Percentiles rank a stretch among this genome's conserved stretches.
Conservation (phyloP, 352 stramenopile species). For the Globisporangium uncinulatum region DNA sequence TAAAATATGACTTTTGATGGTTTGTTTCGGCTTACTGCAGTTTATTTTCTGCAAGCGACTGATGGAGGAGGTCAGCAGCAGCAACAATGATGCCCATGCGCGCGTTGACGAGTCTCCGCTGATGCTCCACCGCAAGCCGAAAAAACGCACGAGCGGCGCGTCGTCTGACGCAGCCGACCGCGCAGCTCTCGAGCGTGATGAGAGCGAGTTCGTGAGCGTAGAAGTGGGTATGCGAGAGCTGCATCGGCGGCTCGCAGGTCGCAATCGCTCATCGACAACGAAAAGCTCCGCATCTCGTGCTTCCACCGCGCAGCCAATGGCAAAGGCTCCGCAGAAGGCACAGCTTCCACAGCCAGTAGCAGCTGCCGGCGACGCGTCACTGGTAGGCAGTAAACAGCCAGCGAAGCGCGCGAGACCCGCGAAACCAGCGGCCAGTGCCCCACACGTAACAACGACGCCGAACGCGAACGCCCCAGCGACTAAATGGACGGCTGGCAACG, state of each 20-base stretch:
- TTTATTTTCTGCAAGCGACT: too few relatives aligned
- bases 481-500: too few relatives aligned
- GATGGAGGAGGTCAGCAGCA: too few relatives aligned
- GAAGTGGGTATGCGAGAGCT: slow-evolving; percentile 70
- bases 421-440: background rate
- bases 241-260: slow-evolving; percentile 39
- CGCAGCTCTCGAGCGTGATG: slow-evolving; percentile 11
- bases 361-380: too few relatives aligned
- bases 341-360: too few relatives aligned
- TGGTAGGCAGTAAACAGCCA: background rate
- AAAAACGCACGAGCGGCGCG: slow-evolving; percentile 16
- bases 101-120: background rate
- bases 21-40: too few relatives aligned
- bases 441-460: background rate
- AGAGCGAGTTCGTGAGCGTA: slow-evolving; percentile 73
- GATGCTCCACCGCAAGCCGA: slow-evolving; percentile 17
- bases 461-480: slow-evolving; percentile 1
- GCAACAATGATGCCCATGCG: too few relatives aligned
- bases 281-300: background rate
- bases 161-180: background rate
- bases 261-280: slow-evolving; percentile 3
- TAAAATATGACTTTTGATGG: too few relatives aligned
- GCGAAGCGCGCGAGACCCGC: slow-evolving; percentile 8
- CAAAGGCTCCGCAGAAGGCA: background rate
- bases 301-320: background rate